phyloP scores from a whole-genome alignment of 2,329 filamentous ascomycete genomes.

The Nigrospora sphaerica region DNA sequence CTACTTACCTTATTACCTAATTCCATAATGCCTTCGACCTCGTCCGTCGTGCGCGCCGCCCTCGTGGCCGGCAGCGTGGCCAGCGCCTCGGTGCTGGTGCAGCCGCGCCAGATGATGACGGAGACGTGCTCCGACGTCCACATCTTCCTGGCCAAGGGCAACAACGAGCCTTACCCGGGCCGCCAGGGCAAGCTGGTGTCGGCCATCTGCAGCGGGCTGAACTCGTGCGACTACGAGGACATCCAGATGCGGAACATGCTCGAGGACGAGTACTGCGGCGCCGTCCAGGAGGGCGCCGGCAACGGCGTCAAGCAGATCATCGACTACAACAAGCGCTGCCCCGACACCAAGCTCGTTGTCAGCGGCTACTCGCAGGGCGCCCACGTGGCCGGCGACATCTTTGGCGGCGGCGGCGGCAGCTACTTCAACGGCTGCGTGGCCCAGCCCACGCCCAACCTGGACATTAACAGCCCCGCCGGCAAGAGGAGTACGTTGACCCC shows the following conservation, averaged over 20 bases:
- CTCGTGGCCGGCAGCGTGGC: constrained; percentile 1
- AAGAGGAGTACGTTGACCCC: constrained; percentile 22
- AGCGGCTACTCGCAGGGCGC: constrained; percentile 34
- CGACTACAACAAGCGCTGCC: constrained; percentile 30
- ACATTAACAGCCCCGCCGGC: constrained; percentile 17
- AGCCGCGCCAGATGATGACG: constrained; percentile 1
- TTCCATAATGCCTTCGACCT: constrained; percentile 1
- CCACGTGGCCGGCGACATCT: constrained; percentile 28
- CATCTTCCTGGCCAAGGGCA: constrained; percentile 19
- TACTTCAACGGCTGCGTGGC: constrained; percentile 24
- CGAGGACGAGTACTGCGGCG: constrained; percentile 24
- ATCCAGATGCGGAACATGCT: constrained; percentile 22
- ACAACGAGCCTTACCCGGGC: constrained; percentile 27
- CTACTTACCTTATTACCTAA: background rate
- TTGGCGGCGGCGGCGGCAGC: constrained; percentile 25
- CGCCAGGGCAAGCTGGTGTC: constrained; percentile 21
- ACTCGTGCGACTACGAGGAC: constrained; percentile 14
- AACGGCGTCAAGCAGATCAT: constrained; percentile 29
- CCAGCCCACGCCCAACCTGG: constrained; percentile 14
- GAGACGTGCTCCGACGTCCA: constrained; percentile 12
- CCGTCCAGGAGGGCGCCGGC: constrained; percentile 26
- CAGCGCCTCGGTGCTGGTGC: background rate
- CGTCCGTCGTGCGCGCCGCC: constrained; percentile 1
- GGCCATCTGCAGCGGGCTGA: constrained; percentile 20
- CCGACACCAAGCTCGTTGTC: constrained; percentile 30